phyloP scores from a whole-genome alignment of 176 grass and related monocot species.

The Eleusine coracana region DNA sequence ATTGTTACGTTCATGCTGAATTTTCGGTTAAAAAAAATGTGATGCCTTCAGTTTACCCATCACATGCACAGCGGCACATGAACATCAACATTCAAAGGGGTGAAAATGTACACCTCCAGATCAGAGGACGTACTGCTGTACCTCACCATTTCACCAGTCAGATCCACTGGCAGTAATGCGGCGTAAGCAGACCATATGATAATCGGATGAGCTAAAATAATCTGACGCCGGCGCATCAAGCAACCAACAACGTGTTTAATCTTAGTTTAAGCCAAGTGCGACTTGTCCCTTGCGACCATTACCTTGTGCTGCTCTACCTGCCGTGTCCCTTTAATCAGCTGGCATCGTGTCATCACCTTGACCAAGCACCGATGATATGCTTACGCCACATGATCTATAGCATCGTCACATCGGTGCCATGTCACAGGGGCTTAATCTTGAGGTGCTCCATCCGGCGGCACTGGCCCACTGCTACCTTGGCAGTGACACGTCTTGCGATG shows the following conservation, averaged over 20 bases:
- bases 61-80: background rate
- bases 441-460: background rate
- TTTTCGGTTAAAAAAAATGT: background rate
- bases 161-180: background rate
- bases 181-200: background rate
- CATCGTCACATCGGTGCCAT: slow-evolving; percentile 18
- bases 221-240: background rate
- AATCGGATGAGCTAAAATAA: background rate
- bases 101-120: background rate
- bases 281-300: slow-evolving; percentile 11
- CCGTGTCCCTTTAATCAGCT: background rate
- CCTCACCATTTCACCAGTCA: background rate
- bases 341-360: background rate
- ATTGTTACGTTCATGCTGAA: background rate
- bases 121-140: too few relatives aligned
- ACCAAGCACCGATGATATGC: background rate
- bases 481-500: slow-evolving; percentile 46
- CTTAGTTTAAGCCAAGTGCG: slow-evolving; percentile 6
- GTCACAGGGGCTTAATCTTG: background rate
- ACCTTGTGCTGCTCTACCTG: background rate
- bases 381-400: slow-evolving; percentile 12
- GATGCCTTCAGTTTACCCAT: background rate
- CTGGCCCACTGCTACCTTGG: slow-evolving; percentile 40
- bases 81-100: background rate
- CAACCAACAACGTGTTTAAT: background rate